These are phyloP conservation scores for Fistulinella prunicolor DNA, from an alignment of 768 basidiomycete genomes.

Conservation along the genomic window DNA sequence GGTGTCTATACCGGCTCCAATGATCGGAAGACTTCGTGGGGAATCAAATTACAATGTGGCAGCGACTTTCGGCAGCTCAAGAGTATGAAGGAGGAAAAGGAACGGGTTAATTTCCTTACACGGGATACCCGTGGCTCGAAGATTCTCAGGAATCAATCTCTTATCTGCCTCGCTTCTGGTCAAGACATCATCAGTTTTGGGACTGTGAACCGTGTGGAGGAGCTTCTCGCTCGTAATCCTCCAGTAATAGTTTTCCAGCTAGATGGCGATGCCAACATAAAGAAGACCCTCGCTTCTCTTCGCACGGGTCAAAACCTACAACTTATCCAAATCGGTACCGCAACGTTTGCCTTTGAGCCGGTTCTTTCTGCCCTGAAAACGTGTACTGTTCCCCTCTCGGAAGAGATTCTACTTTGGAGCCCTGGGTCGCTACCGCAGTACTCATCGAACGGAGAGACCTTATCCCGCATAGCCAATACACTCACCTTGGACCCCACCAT, in stretches of 20 bases:
- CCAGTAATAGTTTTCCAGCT: conserved; percentile 57
- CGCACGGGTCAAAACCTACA: conserved; percentile 35
- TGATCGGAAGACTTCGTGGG: conserved; percentile 38
- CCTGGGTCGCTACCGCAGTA: neutral
- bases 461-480: conserved; percentile 20
- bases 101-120: too few species aligned
- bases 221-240: conserved; percentile 42
- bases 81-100: too few species aligned
- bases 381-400: conserved; percentile 51
- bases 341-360: conserved; percentile 57
- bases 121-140: conserved; percentile 35
- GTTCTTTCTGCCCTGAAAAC: conserved; percentile 57
- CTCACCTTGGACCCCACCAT: conserved; percentile 30
- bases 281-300: conserved; percentile 41
- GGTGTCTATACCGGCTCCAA: conserved; percentile 37
- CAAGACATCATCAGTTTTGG: conserved; percentile 51
- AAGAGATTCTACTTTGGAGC: too few species aligned
- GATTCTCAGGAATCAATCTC: conserved; percentile 52
- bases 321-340: conserved; percentile 55
- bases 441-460: neutral
- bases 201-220: conserved; percentile 53
- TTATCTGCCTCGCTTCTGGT: conserved; percentile 52
- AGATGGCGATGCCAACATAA: conserved; percentile 41
- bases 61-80: conserved; percentile 40
- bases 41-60: conserved; percentile 37